Evolutionary conservation across 2,329 filamentous ascomycete genomes (phyloP), one percentile per base, ranked within the genome.

Genomic region (Cladorrhinum sp.): DNA sequence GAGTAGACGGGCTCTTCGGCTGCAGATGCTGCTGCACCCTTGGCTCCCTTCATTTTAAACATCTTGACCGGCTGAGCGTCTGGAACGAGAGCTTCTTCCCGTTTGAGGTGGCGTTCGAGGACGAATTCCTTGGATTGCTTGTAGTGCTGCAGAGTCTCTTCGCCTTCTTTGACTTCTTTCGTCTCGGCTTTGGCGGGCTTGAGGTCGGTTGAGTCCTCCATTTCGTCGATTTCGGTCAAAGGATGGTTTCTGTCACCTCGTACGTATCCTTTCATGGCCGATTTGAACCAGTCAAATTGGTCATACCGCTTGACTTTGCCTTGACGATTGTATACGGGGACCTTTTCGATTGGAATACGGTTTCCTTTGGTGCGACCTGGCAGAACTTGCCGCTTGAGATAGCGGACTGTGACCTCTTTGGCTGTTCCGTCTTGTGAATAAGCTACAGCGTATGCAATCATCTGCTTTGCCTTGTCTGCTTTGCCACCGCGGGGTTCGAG

Each of bases 351-450:
- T 0, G 89, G 85, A 71, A 96, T 83, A 6, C 95, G 85, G 64
- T 88, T 83, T 3, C 93, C 92, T 71, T 96, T 98, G 0, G 93
- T 96, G 66, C 92, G 90, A 3, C 95, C 93, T 0, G 95, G 95
- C 72, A 92, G 87, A 57, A 89, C 82, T 60, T 90, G 90, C 22
- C 88, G 85, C 69, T 89, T 93, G 7, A 99, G 78, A 72, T 99
- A 99, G 25, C 95, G 85, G 10, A 95, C 87, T 0, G 95, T 99
- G 16, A 99, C 90, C 71, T 99, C 95, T 72, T 98, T 98, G 12
- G 92, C 93, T 0, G 92, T 93, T 1, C 91, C 91, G 70, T 98
- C 93, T 2, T 85, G 76, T 0, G 90, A 91, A 74, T 90, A 91
- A 0, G 89, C 93, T 20, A 98, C 80, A 2, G 96, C 84, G 69